Evolutionary conservation across 2,329 filamentous ascomycete genomes (phyloP).

Genomic region (Zymoseptoria tritici): DNA sequence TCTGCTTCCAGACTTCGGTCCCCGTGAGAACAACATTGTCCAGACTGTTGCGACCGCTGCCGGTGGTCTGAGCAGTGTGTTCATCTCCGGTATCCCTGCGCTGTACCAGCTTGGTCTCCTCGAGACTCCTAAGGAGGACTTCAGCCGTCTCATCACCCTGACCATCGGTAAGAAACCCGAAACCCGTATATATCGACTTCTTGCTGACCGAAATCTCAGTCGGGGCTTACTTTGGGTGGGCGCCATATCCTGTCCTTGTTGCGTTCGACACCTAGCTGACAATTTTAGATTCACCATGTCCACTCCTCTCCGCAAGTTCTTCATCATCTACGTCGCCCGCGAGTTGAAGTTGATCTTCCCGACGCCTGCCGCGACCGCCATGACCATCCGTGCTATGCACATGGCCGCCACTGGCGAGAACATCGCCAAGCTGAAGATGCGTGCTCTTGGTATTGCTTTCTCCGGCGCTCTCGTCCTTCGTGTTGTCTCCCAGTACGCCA

Average conservation of each 20-base stretch:
- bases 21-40: conserved; percentile 56
- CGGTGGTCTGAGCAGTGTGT: conserved; percentile 51
- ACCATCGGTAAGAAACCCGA: conserved; percentile 37
- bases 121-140: conserved; percentile 47
- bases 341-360: conserved; percentile 55
- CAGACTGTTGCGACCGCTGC: conserved; percentile 54
- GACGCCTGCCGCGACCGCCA: conserved; percentile 52
- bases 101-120: conserved; percentile 51
- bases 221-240: conserved; percentile 53
- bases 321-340: conserved; percentile 57
- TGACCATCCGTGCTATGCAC: conserved; percentile 59
- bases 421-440: conserved; percentile 51
- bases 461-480: conserved; percentile 44
- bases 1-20: conserved; percentile 40
- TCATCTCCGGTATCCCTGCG: conserved; percentile 53
- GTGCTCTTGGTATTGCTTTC: conserved; percentile 48
- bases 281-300: conserved; percentile 5
- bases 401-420: conserved; percentile 44
- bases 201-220: conserved; percentile 22
- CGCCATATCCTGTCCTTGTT: too few relatives aligned
- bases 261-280: too few relatives aligned
- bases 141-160: conserved; percentile 51
- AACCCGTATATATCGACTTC: too few relatives aligned
- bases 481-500: conserved; percentile 52
- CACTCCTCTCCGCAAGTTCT: conserved; percentile 50